Base-by-base conservation (phyloP, 306 rosid species). In the Gynostemma pentaphyllum region DNA sequence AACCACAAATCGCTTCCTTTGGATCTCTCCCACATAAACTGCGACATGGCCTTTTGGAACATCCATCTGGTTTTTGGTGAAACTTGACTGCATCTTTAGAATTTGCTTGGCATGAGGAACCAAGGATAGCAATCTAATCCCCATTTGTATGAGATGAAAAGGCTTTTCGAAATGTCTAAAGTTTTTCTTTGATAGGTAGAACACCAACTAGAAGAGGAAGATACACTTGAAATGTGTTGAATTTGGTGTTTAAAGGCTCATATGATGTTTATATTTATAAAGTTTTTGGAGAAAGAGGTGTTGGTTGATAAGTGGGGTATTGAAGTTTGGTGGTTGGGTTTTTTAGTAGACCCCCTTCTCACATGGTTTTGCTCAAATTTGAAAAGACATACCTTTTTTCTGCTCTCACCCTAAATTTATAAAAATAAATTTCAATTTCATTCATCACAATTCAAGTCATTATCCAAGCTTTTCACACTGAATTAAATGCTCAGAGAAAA, bases 1-100 rank as follows among this genome's bases (percentile, higher is more conserved):
- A 62, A 62, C 67, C 37, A 62, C 24, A 2, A 62, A 62, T 15
- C 67, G 46, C 46, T 36, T 62, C n/a, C 67, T 62, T 62, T 62
- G 67, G 39, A 42, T 62, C 51, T 62, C 67, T 62, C 67, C 51
- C 2, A 62, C 51, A 0, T 62, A 62, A 62, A 62, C 37, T 14
- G 48, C 67, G 7, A 62, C 51, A 41, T 62, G 67, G 4, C 67
- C 67, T 41, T 41, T 62, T 36, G 64, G 64, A 9, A 57, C 64
- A 21, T 57, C 64, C 46, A 21, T 10, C 11, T 57, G 64, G 6
- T 2, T 12, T 57, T 36, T 36, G 46, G 19, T 57, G 13, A 57
- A 36, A 18, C 64, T 1, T 57, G 64, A 57, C 46, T 57, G 64
- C 46, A 36, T 36, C 46, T 36, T 57, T 10, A 57, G 14, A 1